Evolutionary conservation across 768 basidiomycete species (phyloP), one percentile per base, ranked within the genome.

Genomic region (Podaxis pistillaris): DNA sequence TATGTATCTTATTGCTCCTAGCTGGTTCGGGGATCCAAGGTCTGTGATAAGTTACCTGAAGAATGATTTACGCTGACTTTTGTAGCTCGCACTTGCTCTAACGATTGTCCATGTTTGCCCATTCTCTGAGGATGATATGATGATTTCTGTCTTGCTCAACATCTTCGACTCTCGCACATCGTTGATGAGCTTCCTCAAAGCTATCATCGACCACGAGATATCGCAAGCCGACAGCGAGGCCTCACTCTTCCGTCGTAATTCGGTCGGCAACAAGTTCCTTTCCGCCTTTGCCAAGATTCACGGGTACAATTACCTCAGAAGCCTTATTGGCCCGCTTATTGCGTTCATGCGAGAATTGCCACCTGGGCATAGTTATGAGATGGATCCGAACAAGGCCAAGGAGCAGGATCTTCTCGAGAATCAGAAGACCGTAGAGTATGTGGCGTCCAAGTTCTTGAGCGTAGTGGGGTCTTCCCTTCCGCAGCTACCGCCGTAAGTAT

Each of bases 41-140:
- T 91, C 72, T 70, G 88, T 67, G n/a, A 37, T 36, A 8, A 22
- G 9, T 37, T n/a, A 40, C 41, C 62, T 30, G n/a, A 22, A 40
- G 17, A 56, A 12, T 37, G 30, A 44, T 19, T 15, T 51, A 46
- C 52, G 38, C 22, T 60, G 38, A 6, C 47, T 12, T 3, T 2
- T 22, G 22, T 67, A 91, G 91, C 84, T 93, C 80, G 81, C 85
- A 1, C 79, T 95, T 47, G 91, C 91, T 1, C 75, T 95, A 69
- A 92, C 94, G 2, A 90, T 96, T 41, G 93, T 92, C 71, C 93
- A 96, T 70, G 86, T 88, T 6, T 95, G 93, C 67, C 91, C 93
- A 4, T 78, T 87, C 12, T 71, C 72, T 11, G 93, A 96, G 68
- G 87, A 91, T 3, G 94, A 95, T 61, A 87, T 88, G 65, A 90